Evolutionary conservation across 164 flowering plant species (phyloP).

Genomic region (Piper betle): DNA sequence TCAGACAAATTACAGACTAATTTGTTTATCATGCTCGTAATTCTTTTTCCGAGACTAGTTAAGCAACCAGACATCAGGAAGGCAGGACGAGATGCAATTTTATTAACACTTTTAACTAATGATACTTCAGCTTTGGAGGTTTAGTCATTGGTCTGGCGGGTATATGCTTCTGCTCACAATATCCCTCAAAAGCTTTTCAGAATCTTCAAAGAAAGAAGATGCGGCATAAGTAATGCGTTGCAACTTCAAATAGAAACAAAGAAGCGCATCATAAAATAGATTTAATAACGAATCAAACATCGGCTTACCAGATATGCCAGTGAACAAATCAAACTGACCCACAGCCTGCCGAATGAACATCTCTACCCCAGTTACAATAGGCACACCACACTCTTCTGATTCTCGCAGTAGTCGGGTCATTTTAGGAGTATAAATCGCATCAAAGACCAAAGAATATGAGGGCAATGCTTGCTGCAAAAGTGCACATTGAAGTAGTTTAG

Average conservation of each 20-base stretch:
- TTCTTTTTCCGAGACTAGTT: no score
- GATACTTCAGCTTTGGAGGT: neutral
- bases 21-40: no score
- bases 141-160: neutral
- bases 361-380: conserved; percentile 54
- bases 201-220: conserved; percentile 6
- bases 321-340: conserved; percentile 71
- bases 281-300: no score
- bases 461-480: conserved; percentile 35
- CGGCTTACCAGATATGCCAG: conserved; percentile 76
- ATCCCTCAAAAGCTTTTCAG: conserved; percentile 9
- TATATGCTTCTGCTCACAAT: conserved; percentile 6
- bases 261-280: no score
- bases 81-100: neutral
- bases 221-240: neutral
- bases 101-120: neutral
- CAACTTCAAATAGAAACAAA: neutral
- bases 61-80: no score
- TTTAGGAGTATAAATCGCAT: conserved; percentile 92
- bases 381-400: conserved; percentile 71
- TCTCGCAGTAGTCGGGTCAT: conserved; percentile 73
- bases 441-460: conserved; percentile 64
- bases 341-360: conserved; percentile 93
- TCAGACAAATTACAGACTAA: no score
- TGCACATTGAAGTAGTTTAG: no score